Base-by-base conservation (phyloP, 108 stramenopile genomes). In the Skeletonema potamos region DNA sequence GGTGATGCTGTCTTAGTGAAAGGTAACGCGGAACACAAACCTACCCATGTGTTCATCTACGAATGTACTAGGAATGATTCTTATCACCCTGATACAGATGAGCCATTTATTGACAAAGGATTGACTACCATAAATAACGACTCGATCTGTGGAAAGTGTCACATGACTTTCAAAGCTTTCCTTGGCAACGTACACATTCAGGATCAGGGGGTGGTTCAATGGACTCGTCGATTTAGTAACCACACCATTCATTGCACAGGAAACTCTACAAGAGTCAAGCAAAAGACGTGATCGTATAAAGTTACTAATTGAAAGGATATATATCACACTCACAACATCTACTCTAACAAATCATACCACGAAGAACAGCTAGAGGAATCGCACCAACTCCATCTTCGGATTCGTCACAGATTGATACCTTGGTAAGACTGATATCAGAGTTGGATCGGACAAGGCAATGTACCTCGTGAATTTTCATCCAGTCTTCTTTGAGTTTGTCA, bases 221-320 rank as follows among this genome's bases (percentile, higher is more conserved):
- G 92, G 89, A 65, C 58, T 10, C 66, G 92, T 41, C 58, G 65
- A 58, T 91, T 86, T 86, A 84, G 66, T 29, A 86, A 82, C 26
- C 92, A 93, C 58, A 44, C 62, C 18, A 56, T 57, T 60, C 85
- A 89, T 77, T 88, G 90, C 83, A 84, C 72, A 68, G 67, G 67
- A 78, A 72, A 62, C 60, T n/a, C n/a, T 3, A 15, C 1, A 15
- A 41, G 0, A 41, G n/a, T 3, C 0, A 41, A 41, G 39, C 15
- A 2, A 2, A 39, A 39, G 12, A 15, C 7, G 37, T n/a, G n/a
- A n/a, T n/a, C n/a, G n/a, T n/a, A n/a, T n/a, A 36, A 1, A 6
- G 10, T 1, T 36, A 32, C 30, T 32, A 6, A 36, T 7, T 36
- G 10, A 36, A 10, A 10, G 34, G 8, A 10, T 36, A 36, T 36